Evolutionary conservation across 768 basidiomycete genomes (phyloP), one percentile per base, ranked within the genome.

Genomic region (Collybia sp.): DNA sequence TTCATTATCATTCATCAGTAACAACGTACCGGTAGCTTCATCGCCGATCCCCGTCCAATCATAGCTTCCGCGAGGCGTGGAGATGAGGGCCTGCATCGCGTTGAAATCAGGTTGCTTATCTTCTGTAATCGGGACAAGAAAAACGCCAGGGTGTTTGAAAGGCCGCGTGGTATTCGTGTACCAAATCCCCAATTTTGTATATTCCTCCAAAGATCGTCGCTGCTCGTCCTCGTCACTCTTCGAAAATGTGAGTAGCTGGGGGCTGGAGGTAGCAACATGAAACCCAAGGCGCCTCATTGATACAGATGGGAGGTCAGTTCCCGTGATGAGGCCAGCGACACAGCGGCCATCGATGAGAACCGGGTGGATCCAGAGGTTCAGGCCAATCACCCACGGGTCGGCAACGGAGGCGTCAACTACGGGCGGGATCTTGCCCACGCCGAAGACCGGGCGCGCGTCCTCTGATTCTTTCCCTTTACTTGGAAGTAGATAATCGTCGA

Each of bases 401-500:
- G 70, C 71, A 12, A 88, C 82, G 25, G 60, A 38, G 6, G 85
- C 80, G n/a, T 71, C 62, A 72, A 90, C 73, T 48, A 76, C 71
- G 13, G 68, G 65, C 8, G 81, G 77, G 0, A 83, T 55, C 35
- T 69, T 58, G 36, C 65, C 67, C 45, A 77, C 60, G 46, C 76
- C 68, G n/a, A 53, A 50, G 31, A 76, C 64, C 2, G 58, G 60
- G 19, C 66, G 57, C 12, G 75, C 80, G 42, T 84, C 80, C 0
- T 72, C 70, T 52, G 83, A 81, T 44, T 77, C 71, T 20, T 73
- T 69, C 16, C 67, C 72, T 25, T 68, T 71, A 4, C 76, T 68
- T 0, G 93, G 92, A 9, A 92, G 72, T 2, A 95, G 74, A 57
- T 87, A 83, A 46, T 92, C 83, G 55, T 94, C 85, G 53, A 93